phyloP scores from a whole-genome alignment of 169 alveolate genomes.

The Toxoplasma gondii region DNA sequence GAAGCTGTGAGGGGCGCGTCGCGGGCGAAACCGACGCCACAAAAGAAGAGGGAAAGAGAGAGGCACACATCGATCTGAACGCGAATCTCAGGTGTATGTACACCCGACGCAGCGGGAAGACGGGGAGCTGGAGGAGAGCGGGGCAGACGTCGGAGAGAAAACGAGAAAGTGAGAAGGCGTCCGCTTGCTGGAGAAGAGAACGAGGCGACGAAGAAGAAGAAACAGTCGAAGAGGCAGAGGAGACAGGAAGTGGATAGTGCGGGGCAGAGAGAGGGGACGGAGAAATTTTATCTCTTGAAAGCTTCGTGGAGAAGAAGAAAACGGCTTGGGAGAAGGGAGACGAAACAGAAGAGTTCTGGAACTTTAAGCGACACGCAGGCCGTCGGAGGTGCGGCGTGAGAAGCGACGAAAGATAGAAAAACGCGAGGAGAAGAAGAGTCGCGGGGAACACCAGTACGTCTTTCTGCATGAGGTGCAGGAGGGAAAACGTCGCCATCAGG shows the following conservation, averaged over 20 bases:
- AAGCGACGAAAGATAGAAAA: background rate
- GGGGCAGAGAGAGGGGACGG: too few relatives aligned
- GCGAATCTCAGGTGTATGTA: background rate
- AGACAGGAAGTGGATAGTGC: background rate
- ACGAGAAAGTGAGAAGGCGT: too few relatives aligned
- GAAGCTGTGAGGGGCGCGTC: background rate
- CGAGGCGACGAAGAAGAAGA: background rate
- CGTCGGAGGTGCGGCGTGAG: background rate
- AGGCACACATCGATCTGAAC: background rate
- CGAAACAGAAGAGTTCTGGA: background rate
- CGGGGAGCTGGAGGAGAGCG: background rate
- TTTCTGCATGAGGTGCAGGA: constrained; percentile 7
- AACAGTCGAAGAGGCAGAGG: background rate
- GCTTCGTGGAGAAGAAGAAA: too few relatives aligned
- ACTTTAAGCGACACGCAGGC: background rate
- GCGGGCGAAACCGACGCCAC: background rate
- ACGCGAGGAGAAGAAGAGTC: background rate
- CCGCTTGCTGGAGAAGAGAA: background rate
- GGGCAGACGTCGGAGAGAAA: background rate
- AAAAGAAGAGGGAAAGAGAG: background rate
- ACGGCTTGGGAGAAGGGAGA: too few relatives aligned
- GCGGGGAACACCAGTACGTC: constrained; percentile 1
- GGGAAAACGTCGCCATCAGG: constrained; percentile 18
- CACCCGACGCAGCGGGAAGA: background rate
- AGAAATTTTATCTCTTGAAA: too few relatives aligned